Conservation (phyloP, 768 basidiomycete genomes). For the Holtermanniella nyarrowii region DNA sequence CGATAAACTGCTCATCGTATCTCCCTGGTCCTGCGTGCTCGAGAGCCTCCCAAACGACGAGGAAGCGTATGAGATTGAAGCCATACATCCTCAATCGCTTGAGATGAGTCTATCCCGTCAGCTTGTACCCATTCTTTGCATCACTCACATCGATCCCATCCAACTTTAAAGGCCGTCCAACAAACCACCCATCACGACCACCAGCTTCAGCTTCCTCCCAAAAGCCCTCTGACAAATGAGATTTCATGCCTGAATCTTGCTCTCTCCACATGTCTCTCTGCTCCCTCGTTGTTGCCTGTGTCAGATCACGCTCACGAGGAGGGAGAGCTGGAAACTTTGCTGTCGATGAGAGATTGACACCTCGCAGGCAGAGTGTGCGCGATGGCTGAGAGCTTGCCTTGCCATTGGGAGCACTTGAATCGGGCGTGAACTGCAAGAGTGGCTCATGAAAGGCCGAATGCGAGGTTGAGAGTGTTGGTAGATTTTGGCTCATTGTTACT, state of each 20-base stretch:
- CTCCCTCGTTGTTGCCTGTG: neutral
- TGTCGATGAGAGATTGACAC: constrained; percentile 87
- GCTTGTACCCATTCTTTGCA: neutral
- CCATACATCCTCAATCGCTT: constrained; percentile 84
- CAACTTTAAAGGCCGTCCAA: constrained; percentile 67
- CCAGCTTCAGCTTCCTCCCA: constrained; percentile 64
- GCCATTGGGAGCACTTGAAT: neutral
- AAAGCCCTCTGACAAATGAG: constrained; percentile 64
- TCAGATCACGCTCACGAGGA: neutral
- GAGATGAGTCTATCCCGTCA: constrained; percentile 58
- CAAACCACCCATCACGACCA: constrained; percentile 57
- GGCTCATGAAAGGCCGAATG: neutral
- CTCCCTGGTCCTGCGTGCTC: constrained; percentile 87
- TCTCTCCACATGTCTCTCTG: constrained; percentile 12
- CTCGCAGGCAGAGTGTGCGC: constrained; percentile 64
- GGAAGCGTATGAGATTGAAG: constrained; percentile 70
- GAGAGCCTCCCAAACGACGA: constrained; percentile 88
- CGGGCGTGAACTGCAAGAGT: neutral
- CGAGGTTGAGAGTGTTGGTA: neutral
- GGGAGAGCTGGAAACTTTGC: constrained; percentile 60
- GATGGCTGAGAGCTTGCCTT: constrained; percentile 54
- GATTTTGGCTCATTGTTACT: too few species aligned
- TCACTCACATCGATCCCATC: constrained; percentile 51
- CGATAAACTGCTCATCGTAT: constrained; percentile 84
- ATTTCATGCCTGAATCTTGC: constrained; percentile 41